Conservation (phyloP, 179 eudicot genomes). For the Spergularia azorica region DNA sequence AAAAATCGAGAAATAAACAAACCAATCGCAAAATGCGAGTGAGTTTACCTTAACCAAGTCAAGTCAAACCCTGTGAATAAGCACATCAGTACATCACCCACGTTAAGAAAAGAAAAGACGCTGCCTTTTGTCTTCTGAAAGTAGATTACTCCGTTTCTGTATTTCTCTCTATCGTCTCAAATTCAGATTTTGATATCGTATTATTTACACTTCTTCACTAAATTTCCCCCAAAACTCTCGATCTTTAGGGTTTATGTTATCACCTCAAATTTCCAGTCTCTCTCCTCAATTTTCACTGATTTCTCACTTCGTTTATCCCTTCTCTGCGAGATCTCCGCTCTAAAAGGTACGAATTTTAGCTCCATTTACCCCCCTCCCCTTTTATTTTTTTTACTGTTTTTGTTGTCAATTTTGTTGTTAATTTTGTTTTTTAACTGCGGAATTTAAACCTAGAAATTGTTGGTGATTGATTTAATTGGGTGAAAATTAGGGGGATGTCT, state of each 20-base stretch:
- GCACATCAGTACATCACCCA: slow-evolving; percentile 3
- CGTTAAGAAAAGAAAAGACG: not conserved
- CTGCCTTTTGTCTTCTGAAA: not conserved
- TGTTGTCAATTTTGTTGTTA: not conserved
- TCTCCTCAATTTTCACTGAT: not conserved
- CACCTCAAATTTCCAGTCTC: not conserved
- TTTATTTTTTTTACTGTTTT: not conserved
- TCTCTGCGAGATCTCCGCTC: slow-evolving; percentile 15
- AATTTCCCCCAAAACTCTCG: too few species aligned
- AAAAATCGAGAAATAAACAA: too few species aligned
- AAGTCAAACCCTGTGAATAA: not conserved
- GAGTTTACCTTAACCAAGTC: too few species aligned
- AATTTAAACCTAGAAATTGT: not conserved
- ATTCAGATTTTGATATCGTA: not conserved
- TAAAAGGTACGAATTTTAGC: not conserved
- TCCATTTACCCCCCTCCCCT: not conserved
- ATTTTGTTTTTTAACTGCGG: not conserved
- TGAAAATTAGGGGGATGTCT: slow-evolving; percentile 68
- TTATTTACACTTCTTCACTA: not conserved
- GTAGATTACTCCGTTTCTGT: not conserved
- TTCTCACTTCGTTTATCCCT: not conserved
- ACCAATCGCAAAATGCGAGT: too few species aligned
- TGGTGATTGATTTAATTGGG: not conserved
- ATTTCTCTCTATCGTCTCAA: not conserved
- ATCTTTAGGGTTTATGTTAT: too few species aligned